Evolutionary conservation across 768 basidiomycete genomes (phyloP), one percentile per base, ranked within the genome.

Genomic region (Tephrocybe sp.): DNA sequence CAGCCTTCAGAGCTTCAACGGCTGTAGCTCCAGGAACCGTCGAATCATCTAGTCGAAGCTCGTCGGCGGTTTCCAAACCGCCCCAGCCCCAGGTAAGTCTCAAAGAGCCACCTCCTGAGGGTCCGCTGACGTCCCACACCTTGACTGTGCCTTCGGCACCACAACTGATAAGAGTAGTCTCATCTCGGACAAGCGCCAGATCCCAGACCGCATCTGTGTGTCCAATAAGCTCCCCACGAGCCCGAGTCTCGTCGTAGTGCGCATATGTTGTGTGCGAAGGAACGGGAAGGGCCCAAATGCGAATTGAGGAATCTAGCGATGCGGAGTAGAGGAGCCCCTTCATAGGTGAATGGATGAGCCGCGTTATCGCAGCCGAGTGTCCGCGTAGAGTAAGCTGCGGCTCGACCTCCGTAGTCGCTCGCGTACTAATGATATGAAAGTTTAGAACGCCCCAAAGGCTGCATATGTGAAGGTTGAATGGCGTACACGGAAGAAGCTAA

Each of bases 151-250:
- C 95, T 65, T 98, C 96, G 3, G 94, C 90, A 40, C 90, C 88
- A 65, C 90, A 93, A 58, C 89, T 91, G 50, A 96, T 90, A 36
- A 98, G 77, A 7, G 88, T 85, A 51, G 81, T 83, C 65, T 92
- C 89, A 55, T 90, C 88, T 48, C 90, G 79, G 23, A 93, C 81
- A 18, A 96, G 80, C 9, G 90, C 87, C 45, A 98, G 73, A 64
- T 94, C 97, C 97, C 97, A 99, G 21, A 98, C 89, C 4, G 93
- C 93, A 65, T 99, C 95, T 4, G 93, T 92, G 66, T 97, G 93
- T 3, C 95, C 93, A 25, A 95, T 84, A 24, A 98, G 78, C 57
- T 88, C 85, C 28, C 88, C 88, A 32, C 88, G 79, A 24, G 84
- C 78, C 3, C 86, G 79, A 0, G 84, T 84, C 43, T 89, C 80